Percentiles rank a stretch among this genome's conserved stretches.
Evolutionary conservation across 2,329 filamentous ascomycete genomes (phyloP).

Genomic region (Cercospora zeina): DNA sequence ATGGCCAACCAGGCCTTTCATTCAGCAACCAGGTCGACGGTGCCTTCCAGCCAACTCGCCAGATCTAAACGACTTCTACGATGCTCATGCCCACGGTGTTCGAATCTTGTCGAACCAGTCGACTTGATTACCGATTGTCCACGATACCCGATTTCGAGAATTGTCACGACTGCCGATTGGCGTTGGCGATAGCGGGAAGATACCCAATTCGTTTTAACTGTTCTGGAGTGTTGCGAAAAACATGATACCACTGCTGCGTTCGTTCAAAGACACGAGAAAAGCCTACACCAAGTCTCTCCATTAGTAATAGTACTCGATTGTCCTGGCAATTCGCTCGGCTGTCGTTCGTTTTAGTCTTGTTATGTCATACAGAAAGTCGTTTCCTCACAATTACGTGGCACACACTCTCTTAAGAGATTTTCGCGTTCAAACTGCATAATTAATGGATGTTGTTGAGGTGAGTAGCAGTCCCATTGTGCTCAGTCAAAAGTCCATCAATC

Average conservation of each 20-base stretch:
- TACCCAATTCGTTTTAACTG: constrained; percentile 28
- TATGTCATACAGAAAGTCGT: background rate
- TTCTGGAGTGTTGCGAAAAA: constrained; percentile 24
- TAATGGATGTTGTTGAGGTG: no score
- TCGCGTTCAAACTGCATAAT: no score
- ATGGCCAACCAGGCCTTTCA: constrained; percentile 2
- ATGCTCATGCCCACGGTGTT: constrained; percentile 5
- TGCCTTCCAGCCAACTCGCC: constrained; percentile 35
- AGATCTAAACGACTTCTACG: constrained; percentile 33
- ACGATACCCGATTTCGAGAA: constrained; percentile 18
- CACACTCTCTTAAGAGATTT: no score
- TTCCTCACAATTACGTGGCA: background rate
- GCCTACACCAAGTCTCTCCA: background rate
- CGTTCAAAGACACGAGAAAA: constrained; percentile 8
- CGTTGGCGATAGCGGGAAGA: constrained; percentile 29
- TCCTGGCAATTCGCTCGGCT: background rate
- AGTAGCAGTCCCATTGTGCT: no score
- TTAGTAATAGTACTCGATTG: constrained; percentile 13
- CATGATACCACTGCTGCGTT: constrained; percentile 37
- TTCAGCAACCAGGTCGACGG: constrained; percentile 42
- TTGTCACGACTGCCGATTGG: constrained; percentile 28
- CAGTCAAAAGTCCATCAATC: no score
- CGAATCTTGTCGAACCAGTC: constrained; percentile 12
- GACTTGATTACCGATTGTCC: constrained; percentile 12
- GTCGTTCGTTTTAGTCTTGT: constrained; percentile 6